A percentile compares a stretch with the other conserved stretches of the same genome.
Evolutionary conservation across 129 eudicot species (phyloP).

Genomic region (Flaveria trinervia): DNA sequence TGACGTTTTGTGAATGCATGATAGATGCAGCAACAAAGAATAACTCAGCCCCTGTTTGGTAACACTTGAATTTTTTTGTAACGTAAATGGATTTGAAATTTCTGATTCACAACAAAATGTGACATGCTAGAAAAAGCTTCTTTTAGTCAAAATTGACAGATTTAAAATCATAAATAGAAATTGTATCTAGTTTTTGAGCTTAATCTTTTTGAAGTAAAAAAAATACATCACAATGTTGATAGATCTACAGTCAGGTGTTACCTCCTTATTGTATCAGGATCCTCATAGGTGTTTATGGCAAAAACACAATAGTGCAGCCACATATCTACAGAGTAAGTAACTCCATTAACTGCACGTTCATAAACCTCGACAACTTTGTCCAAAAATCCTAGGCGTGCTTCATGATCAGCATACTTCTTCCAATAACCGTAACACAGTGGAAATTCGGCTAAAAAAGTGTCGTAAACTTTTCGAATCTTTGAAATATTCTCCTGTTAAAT

Average conservation of each 20-base stretch:
- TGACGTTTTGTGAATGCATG: slow-evolving; percentile 8
- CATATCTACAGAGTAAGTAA: slow-evolving; percentile 98
- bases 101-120: not conserved
- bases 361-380: slow-evolving; percentile 98
- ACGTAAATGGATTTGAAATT: not conserved
- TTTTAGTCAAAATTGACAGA: not conserved
- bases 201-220: slow-evolving; percentile 2
- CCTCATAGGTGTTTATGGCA: slow-evolving; percentile 78
- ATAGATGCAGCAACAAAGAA: slow-evolving; percentile 30
- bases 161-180: not conserved
- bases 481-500: slow-evolving; percentile 54
- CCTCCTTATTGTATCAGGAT: slow-evolving; percentile 88
- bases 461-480: slow-evolving; percentile 84
- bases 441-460: slow-evolving; percentile 86
- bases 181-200: slow-evolving; percentile 5
- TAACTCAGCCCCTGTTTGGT: slow-evolving; percentile 8
- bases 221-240: slow-evolving; percentile 1
- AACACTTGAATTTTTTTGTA: slow-evolving; percentile 5
- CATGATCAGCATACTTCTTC: slow-evolving; percentile 99
- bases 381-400: slow-evolving; percentile 71
- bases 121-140: slow-evolving; percentile 2
- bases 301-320: slow-evolving; percentile 97
- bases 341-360: slow-evolving; percentile 96
- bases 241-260: slow-evolving; percentile 31
- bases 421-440: slow-evolving; percentile 98